Conservation (phyloP, 305 asterid genomes). For the Solanum aculeatissimum region DNA sequence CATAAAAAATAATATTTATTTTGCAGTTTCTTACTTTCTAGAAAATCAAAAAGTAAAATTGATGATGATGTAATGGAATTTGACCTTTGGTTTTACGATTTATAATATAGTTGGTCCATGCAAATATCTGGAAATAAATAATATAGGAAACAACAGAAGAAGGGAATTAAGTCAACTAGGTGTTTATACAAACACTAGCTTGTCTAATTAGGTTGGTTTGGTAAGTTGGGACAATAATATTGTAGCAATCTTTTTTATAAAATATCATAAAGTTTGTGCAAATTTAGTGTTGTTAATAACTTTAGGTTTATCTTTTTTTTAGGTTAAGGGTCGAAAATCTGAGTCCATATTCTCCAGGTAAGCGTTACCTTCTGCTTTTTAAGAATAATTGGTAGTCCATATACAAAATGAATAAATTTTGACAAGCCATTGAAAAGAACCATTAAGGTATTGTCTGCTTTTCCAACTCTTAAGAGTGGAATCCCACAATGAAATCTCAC, state of each 20-base stretch:
- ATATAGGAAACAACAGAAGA: neutral
- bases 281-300: neutral
- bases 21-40: neutral
- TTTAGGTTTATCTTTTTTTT: too few relatives aligned
- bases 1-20: neutral
- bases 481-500: too few relatives aligned
- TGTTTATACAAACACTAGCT: conserved; percentile 3
- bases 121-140: neutral
- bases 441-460: neutral
- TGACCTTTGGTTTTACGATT: conserved; percentile 23
- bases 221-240: neutral
- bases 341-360: too few relatives aligned
- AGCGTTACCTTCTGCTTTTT: too few relatives aligned
- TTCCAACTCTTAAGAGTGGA: too few relatives aligned
- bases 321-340: too few relatives aligned
- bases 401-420: neutral
- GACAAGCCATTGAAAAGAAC: too few relatives aligned
- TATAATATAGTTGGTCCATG: neutral
- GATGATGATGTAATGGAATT: conserved; percentile 38
- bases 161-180: conserved; percentile 15
- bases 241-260: neutral
- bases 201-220: conserved; percentile 4
- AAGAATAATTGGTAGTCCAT: neutral
- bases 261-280: neutral
- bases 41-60: neutral